Base-by-base conservation (phyloP, 495 filamentous ascomycete genomes). In the Polyplosphaeria fusca region DNA sequence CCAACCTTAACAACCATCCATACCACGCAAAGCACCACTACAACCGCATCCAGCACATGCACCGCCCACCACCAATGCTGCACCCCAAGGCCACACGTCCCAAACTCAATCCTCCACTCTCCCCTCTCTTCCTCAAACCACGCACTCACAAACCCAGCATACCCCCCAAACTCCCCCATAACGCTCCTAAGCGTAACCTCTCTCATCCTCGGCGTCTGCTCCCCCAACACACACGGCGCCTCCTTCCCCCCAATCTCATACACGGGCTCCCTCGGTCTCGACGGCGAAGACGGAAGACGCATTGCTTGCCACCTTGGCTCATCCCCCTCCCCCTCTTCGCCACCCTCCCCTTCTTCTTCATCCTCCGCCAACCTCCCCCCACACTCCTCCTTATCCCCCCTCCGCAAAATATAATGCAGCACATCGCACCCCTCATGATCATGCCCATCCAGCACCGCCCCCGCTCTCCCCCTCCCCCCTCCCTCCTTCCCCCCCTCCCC, bases 181-280 rank as follows among this genome's bases (percentile, higher is more conserved):
- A 98, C 96, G 62, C 89, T 95, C n/a, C 89, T 81, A 4, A 97
- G 86, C 0, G 93, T 98, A 47, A 96, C 82, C 71, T 97, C 93
- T 2, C 91, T 74, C n/a, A 96, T 76, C 0, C 80, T 81, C 0
- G 81, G 80, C 1, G 76, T 18, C 0, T 66, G 71, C 0, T 67
- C 62, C 1, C 67, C 63, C 9, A 70, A 71, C 16, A 68, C 2
- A 70, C 52, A 2, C 7, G 39, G 39, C 39, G 39, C 9, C 30
- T 35, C 30, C 14, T 35, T 35, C 14, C 30, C 30, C 14, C 64
- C 65, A 28, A 75, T 51, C 72, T 73, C 81, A 18, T 66, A 65
- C 23, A 67, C 69, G 0, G 74, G 78, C 50, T 79, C 66, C 78
- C 79, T 79, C 22, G 52, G 44, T n/a, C 41, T 32, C 19, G 48